Percentiles rank a stretch among this genome's conserved stretches.
Evolutionary conservation across 176 grass and related monocot genomes (phyloP).

Genomic region (Carex cristatella): DNA sequence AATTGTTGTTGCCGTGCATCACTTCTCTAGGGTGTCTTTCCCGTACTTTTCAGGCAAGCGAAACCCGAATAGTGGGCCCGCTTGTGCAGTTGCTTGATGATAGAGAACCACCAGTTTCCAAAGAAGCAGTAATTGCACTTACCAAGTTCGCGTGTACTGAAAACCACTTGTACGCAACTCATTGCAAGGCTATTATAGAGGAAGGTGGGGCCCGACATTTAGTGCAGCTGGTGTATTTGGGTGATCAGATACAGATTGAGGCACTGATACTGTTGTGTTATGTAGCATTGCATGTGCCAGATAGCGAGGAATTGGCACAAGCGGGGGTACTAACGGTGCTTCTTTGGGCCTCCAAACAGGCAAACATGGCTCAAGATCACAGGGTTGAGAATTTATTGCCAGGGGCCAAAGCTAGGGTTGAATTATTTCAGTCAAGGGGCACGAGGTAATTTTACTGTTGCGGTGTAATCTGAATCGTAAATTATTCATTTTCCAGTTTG

Average conservation of each 20-base stretch:
- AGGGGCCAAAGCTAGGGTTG: slow-evolving; percentile 46
- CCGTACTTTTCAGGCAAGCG: slow-evolving; percentile 74
- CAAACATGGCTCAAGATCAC: slow-evolving; percentile 58
- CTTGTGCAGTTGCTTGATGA: slow-evolving; percentile 79
- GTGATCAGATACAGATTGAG: slow-evolving; percentile 70
- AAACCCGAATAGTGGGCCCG: slow-evolving; percentile 71
- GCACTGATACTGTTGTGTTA: slow-evolving; percentile 75
- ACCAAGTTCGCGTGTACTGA: slow-evolving; percentile 78
- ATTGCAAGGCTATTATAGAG: slow-evolving; percentile 68
- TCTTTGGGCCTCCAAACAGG: slow-evolving; percentile 83
- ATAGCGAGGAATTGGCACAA: slow-evolving; percentile 69
- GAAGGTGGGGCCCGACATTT: slow-evolving; percentile 60
- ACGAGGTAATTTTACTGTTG: slow-evolving; percentile 26
- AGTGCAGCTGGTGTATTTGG: slow-evolving; percentile 78
- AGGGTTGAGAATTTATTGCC: slow-evolving; percentile 51
- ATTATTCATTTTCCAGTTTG: slow-evolving; percentile 5
- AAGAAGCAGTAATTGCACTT: slow-evolving; percentile 71
- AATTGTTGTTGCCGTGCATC: slow-evolving; percentile 56
- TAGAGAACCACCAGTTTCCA: slow-evolving; percentile 40
- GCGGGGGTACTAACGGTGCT: slow-evolving; percentile 72
- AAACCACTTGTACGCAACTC: slow-evolving; percentile 65
- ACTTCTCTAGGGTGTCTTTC: slow-evolving; percentile 68
- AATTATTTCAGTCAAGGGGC: slow-evolving; percentile 64
- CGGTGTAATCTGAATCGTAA: not conserved
- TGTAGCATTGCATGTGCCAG: slow-evolving; percentile 62